Percentiles rank a stretch among this genome's conserved stretches.
phyloP scores from a whole-genome alignment of 257 asterid genomes.

The Solanum lignicaule region DNA sequence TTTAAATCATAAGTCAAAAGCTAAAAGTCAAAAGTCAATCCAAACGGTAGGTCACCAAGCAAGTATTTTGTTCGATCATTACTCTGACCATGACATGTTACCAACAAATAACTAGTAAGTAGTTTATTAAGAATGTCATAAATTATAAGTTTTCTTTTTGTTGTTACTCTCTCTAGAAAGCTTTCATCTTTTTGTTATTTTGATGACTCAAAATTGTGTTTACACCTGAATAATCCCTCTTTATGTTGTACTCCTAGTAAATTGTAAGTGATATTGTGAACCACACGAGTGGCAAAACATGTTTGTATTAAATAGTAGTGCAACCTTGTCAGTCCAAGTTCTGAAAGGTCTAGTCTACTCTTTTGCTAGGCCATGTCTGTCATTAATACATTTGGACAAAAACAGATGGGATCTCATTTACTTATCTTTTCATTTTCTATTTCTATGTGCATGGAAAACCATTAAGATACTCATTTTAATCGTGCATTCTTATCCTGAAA shows the following conservation, averaged over 20 bases:
- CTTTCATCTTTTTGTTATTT: not conserved
- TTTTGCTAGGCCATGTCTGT: not conserved
- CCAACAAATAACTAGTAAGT: not conserved
- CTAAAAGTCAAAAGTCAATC: too few species aligned
- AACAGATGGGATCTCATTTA: not conserved
- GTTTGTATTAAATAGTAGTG: not conserved
- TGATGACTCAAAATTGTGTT: not conserved
- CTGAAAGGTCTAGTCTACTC: not conserved
- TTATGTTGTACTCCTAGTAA: not conserved
- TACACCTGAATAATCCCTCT: not conserved
- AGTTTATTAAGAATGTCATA: not conserved
- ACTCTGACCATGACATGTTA: too few species aligned
- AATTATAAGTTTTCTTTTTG: not conserved
- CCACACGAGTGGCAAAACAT: not conserved
- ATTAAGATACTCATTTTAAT: not conserved
- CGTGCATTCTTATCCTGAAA: not conserved
- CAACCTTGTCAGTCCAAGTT: not conserved
- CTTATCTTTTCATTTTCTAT: not conserved
- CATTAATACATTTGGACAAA: not conserved
- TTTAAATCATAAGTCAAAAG: too few species aligned
- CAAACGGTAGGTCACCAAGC: too few species aligned
- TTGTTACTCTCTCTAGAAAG: not conserved
- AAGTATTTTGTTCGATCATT: too few species aligned
- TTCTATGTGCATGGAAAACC: not conserved
- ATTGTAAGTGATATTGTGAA: not conserved